A percentile compares a stretch with the other conserved stretches of the same genome.
Conservation (phyloP, 2,329 filamentous ascomycete genomes). For the Apiospora koreana region DNA sequence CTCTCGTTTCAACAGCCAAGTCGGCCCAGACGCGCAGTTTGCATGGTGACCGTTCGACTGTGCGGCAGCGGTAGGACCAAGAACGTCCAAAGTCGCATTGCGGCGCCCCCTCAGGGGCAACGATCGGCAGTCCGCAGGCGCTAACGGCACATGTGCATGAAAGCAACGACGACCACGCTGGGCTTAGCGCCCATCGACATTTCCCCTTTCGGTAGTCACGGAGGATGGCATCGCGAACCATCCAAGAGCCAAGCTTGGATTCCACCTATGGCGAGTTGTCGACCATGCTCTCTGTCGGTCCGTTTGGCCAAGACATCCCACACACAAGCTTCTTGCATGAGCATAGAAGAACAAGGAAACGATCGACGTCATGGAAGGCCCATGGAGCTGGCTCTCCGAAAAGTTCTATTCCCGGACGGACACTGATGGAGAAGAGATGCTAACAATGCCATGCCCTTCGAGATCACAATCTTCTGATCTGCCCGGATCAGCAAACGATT, state of each 20-base stretch:
- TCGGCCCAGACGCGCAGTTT: neutral
- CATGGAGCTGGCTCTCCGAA: neutral
- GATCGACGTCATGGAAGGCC: neutral
- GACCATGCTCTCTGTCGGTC: neutral
- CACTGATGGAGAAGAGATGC: neutral
- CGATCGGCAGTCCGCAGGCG: constrained; percentile 5
- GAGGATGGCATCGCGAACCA: neutral
- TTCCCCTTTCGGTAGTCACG: neutral
- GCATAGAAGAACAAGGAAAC: neutral
- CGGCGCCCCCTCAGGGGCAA: neutral
- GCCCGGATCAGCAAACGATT: neutral
- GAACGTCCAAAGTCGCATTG: neutral
- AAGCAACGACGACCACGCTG: neutral
- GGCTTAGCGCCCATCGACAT: neutral
- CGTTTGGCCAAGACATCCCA: constrained; percentile 3
- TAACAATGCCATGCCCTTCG: neutral
- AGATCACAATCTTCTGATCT: neutral
- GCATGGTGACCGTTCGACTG: neutral
- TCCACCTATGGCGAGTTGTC: neutral
- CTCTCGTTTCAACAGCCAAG: neutral
- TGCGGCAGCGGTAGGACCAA: neutral
- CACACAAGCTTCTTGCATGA: neutral
- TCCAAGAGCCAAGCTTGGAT: neutral
- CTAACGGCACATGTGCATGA: neutral
- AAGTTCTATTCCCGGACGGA: neutral